Base-by-base conservation (phyloP, 108 stramenopile species). In the Pseudonitzschia multiseries region DNA sequence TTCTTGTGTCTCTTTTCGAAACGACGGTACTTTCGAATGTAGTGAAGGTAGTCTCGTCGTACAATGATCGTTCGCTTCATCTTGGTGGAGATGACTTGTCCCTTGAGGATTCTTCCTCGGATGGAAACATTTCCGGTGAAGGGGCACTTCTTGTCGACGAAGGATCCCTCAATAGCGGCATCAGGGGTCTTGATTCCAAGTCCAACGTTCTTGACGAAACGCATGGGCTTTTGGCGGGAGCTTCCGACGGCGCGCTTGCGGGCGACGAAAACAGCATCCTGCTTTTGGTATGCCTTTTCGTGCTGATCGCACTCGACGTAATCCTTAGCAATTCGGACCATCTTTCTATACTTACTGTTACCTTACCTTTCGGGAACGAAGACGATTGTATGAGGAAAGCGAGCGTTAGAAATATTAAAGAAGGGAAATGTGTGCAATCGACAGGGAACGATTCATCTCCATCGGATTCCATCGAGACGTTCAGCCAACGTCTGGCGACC, bases 101-200 rank as follows among this genome's bases (percentile, higher is more conserved):
- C 99, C 93, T 96, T 96, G 41, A 97, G 81, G 72, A 99, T 98
- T 81, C 97, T 92, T 79, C 99, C 99, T 69, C 98, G 95, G 81
- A 96, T 96, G 72, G 94, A 93, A 36, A 98, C 99, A 80, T 99
- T 96, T 74, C 99, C 99, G 48, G 98, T 98, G 93, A 99, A 99
- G 81, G 99, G 99, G 93, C 98, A 99, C 94, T 99, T 99, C 90
- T 98, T 99, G 94, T 99, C 99, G 42, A 99, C 97, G 84, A 96
- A 99, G 83, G 73, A 97, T 61, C 94, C 97, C 83, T 97, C 93
- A 64, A 93, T 92, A 73, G 99, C 98, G 29, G 83, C 74, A 74
- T 90, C 95, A 56, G 99, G 99, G 62, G 98, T 99, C 91, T 99
- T 99, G 96, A 99, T 96, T 56, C 98, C 99, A 54, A 99, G 96